Conservation (phyloP, 371 early-diverging fungal genomes). For the Syncephalis plumigaleata region DNA sequence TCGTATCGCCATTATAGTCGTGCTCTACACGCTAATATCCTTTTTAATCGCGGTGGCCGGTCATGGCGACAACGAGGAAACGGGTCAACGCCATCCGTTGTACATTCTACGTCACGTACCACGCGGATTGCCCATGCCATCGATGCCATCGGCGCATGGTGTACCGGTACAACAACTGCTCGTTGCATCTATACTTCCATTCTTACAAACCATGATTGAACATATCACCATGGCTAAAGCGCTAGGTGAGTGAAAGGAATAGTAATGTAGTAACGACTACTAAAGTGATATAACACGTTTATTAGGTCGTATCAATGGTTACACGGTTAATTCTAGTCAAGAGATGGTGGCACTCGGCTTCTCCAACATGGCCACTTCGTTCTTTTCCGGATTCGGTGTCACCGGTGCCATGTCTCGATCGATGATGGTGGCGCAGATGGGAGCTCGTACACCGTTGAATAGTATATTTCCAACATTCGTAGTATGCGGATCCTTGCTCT, state of each 20-base stretch:
- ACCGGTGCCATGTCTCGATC: constrained; percentile 82
- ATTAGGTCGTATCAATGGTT: constrained; percentile 38
- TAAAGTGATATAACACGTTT: constrained; percentile 7
- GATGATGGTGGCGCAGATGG: constrained; percentile 58
- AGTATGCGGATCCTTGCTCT: constrained; percentile 52
- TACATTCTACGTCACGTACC: constrained; percentile 30
- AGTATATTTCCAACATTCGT: constrained; percentile 56
- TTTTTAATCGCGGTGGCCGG: constrained; percentile 24
- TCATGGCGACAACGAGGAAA: constrained; percentile 33
- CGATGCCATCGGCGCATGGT: neutral
- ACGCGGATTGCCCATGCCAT: neutral
- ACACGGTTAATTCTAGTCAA: constrained; percentile 41
- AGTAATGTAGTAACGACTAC: neutral
- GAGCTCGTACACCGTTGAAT: constrained; percentile 61
- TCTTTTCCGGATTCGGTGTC: constrained; percentile 67
- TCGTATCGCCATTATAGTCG: neutral
- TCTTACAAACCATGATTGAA: constrained; percentile 57
- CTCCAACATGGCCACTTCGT: constrained; percentile 57
- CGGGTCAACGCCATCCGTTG: constrained; percentile 23
- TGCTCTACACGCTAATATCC: neutral
- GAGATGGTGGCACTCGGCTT: constrained; percentile 73
- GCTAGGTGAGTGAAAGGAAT: neutral
- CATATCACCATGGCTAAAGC: constrained; percentile 52
- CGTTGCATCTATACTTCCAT: neutral
- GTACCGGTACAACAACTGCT: neutral